Evolutionary conservation across 2,329 filamentous ascomycete genomes (phyloP).

Genomic region (Cladosporium sp.): DNA sequence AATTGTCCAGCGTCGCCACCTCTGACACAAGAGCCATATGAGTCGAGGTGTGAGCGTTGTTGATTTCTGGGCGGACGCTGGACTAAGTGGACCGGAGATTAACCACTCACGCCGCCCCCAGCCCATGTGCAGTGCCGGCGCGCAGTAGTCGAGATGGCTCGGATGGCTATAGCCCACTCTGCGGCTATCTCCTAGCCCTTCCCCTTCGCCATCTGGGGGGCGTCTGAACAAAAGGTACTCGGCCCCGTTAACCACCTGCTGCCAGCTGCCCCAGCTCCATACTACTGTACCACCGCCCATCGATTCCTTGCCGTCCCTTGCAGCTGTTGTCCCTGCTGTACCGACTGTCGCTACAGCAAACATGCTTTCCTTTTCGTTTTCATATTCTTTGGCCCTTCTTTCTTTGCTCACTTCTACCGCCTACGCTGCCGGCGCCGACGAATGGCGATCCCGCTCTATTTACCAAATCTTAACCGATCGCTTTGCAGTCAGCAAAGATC

Average conservation of each 20-base stretch:
- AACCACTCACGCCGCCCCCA: constrained; percentile 2
- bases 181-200: constrained; percentile 10
- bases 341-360: constrained; percentile 11
- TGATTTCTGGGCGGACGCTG: background rate
- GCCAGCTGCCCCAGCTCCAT: background rate
- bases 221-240: constrained; percentile 10
- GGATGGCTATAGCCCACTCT: constrained; percentile 8
- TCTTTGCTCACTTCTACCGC: constrained; percentile 5
- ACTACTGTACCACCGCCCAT: constrained; percentile 1
- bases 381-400: constrained; percentile 2
- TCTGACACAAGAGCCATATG: background rate
- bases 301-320: constrained; percentile 8
- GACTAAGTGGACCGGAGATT: constrained; percentile 11
- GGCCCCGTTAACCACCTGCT: constrained; percentile 6
- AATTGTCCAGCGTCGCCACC: too few species aligned
- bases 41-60: constrained; percentile 6
- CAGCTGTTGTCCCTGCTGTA: constrained; percentile 11
- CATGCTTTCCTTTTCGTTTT: constrained; percentile 10
- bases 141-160: background rate
- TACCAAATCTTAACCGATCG: constrained; percentile 58
- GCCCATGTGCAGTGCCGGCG: background rate
- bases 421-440: constrained; percentile 16
- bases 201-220: background rate
- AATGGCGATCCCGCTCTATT: constrained; percentile 41
- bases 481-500: constrained; percentile 46